Evolutionary conservation across 192 early-diverging fungal genomes (phyloP), one percentile per base, ranked within the genome.

Genomic region (Coemansia sp.): DNA sequence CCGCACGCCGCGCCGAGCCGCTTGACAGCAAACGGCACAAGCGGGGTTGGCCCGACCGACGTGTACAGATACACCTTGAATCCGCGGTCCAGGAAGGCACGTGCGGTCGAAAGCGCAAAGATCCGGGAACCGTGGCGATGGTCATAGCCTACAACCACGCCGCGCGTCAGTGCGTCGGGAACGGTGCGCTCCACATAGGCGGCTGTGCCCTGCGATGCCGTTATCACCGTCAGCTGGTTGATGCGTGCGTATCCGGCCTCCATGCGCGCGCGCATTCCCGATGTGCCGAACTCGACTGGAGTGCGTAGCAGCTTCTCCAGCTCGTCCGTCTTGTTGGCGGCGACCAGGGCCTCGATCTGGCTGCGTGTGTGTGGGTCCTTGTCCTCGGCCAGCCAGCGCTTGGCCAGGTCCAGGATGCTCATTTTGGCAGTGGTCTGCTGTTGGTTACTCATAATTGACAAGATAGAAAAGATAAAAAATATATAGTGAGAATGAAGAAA

Each of bases 81-180:
- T 8, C 92, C 93, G 56, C 87, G 85, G 42, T 79, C 81, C 47
- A 96, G 53, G 65, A 98, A 97, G 7, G 91, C 91, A 16, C 90
- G 90, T 3, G 92, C 95, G 0, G 95, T 91, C 23, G 95, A 75
- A 10, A 81, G 85, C 19, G 95, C 94, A 86, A 97, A 98, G 43
- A 76, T 76, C 13, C 80, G 70, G 10, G 94, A 96, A 71, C 93
- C 88, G 76, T 95, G 88, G n/a, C 96, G 89, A 78, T 97, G 95
- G 79, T 98, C 96, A 70, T 96, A 91, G 44, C 94, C 95, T 56
- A 98, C 86, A 10, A 98, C 95, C 16, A 98, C 86, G 47, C 94
- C 94, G 60, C 86, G 87, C n/a, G 69, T 69, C 63, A 74, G 77
- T 19, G 89, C 89, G 53, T 87, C 64, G 41, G 81, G 67, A 8